Percentiles rank a stretch among this genome's conserved stretches.
Evolutionary conservation across 495 filamentous ascomycete species (phyloP).

Genomic region (Hypoxylon lienhwacheense): DNA sequence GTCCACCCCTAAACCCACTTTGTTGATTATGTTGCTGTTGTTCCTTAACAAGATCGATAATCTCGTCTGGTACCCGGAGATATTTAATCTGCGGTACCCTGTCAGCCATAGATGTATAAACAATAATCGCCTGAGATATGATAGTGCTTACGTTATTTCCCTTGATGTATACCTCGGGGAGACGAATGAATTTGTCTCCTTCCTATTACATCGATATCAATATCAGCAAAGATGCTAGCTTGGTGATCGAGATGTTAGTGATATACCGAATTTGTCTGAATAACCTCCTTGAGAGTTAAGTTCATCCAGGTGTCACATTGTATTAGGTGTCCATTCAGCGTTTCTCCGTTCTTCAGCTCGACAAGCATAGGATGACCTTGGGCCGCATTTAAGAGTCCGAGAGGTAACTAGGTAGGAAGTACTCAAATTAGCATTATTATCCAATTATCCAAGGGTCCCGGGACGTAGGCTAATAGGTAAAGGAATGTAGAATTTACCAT

Average conservation of each 20-base stretch:
- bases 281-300: slow-evolving; percentile 90
- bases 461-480: neutral
- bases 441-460: neutral
- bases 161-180: slow-evolving; percentile 93
- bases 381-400: slow-evolving; percentile 90
- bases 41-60: slow-evolving; percentile 90
- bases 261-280: slow-evolving; percentile 84
- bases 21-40: slow-evolving; percentile 78
- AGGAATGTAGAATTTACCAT: slow-evolving; percentile 22
- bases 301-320: slow-evolving; percentile 99
- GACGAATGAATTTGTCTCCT: slow-evolving; percentile 85
- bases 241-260: neutral
- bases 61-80: slow-evolving; percentile 91
- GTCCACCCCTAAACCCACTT: slow-evolving; percentile 61
- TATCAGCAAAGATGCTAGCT: slow-evolving; percentile 12
- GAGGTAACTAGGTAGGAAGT: slow-evolving; percentile 71
- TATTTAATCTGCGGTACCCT: slow-evolving; percentile 81
- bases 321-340: slow-evolving; percentile 91
- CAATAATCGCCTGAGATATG: neutral
- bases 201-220: slow-evolving; percentile 54
- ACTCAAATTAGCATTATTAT: slow-evolving; percentile 22
- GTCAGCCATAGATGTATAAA: neutral
- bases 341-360: slow-evolving; percentile 98
- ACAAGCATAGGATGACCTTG: slow-evolving; percentile 99
- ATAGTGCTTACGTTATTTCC: slow-evolving; percentile 80